A percentile compares a stretch with the other conserved stretches of the same genome.
Conservation (phyloP, 805 yeast species). For the Cyberlindnera misumaiensis region DNA sequence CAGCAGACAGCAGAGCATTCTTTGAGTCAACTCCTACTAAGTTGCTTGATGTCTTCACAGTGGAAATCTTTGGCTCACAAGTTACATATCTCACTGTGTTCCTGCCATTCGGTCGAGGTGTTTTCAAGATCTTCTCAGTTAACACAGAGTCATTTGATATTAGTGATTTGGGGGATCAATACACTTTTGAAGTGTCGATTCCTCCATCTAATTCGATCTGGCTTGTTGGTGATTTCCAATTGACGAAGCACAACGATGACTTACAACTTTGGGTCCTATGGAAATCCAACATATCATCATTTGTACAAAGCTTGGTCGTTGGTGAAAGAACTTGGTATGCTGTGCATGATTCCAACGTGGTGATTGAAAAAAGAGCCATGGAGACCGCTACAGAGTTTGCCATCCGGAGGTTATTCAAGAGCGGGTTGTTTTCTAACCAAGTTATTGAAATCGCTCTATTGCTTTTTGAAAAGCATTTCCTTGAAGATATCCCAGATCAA, state of each 20-base stretch:
- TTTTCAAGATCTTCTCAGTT: slow-evolving; percentile 33
- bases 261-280: slow-evolving; percentile 41
- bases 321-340: slow-evolving; percentile 18
- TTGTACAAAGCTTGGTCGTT: slow-evolving; percentile 31
- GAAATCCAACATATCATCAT: slow-evolving; percentile 57
- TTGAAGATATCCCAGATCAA: slow-evolving; percentile 21
- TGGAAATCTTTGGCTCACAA: slow-evolving; percentile 3
- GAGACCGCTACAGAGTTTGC: slow-evolving; percentile 35
- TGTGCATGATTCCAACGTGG: slow-evolving; percentile 7
- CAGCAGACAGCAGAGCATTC: slow-evolving; percentile 16
- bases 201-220: slow-evolving; percentile 35
- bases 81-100: slow-evolving; percentile 27
- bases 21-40: slow-evolving; percentile 28
- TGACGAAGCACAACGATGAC: slow-evolving; percentile 16
- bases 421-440: slow-evolving; percentile 40
- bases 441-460: slow-evolving; percentile 47
- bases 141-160: slow-evolving; percentile 18
- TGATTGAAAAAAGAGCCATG: slow-evolving; percentile 15
- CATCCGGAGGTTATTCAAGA: slow-evolving; percentile 39
- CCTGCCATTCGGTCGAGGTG: slow-evolving; percentile 38
- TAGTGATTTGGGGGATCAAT: slow-evolving; percentile 22
- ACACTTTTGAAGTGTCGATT: slow-evolving; percentile 23
- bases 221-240: slow-evolving; percentile 41
- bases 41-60: slow-evolving; percentile 18
- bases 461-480: slow-evolving; percentile 41